Evolutionary conservation across 768 basidiomycete genomes (phyloP), one percentile per base, ranked within the genome.

Genomic region (Brasilioporus rufonigricans): DNA sequence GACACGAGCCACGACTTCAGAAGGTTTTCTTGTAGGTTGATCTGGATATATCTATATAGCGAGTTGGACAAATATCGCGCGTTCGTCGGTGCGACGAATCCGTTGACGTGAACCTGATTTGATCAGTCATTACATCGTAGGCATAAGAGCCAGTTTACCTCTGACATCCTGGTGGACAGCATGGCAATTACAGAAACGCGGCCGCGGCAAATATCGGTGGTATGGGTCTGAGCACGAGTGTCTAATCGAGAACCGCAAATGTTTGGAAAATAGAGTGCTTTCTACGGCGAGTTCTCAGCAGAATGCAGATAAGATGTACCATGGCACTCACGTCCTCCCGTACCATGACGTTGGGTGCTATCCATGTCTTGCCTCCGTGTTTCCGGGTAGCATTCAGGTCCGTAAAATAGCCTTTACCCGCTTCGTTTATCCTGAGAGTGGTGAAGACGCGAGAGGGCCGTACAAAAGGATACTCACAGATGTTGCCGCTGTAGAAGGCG

Each of bases 301-400:
- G 4, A 11, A 38, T 27, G n/a, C 13, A 26, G 11, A 35, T 19
- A 46, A 24, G 32, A 41, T 13, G 33, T 19, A 43, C 26, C 44
- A 41, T n/a, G 21, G 11, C 27, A 79, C 90, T 61, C 65, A 95
- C 95, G 60, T 96, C 92, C 74, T 93, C 91, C 27, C 86, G 84
- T 58, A 98, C 93, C 62, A 98, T 77, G 21, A 90, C 88, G 21
- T 80, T 84, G 1, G 94, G 95, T 12, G 93, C 94, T 48, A 93
- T 82, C 93, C 93, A 98, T 10, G 89, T 88, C 74, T 98, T 98
- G 16, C 96, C 96, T 16, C 93, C 94, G 61, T 93, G 83, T 40
- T 79, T 79, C 48, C 87, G 76, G 2, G 91, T 88, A 66, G 86
- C 84, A 63, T 91, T 89, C 38, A 86, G 77, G 67, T 98, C 96